These are phyloP conservation scores for Botrytis deweyae DNA, from an alignment of 2,329 filamentous ascomycete genomes.

Conservation along the genomic window DNA sequence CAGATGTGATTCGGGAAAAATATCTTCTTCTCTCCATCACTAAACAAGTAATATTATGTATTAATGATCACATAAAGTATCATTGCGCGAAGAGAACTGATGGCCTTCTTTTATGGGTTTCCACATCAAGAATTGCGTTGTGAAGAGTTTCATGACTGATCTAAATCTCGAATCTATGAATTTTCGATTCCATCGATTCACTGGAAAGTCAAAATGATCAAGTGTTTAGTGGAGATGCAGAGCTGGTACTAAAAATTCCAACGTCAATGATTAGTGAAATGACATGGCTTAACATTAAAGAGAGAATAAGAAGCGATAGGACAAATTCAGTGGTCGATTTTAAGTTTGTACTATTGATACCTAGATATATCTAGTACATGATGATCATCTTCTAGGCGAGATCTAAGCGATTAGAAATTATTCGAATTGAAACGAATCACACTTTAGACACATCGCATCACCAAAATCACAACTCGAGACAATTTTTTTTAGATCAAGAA, in stretches of 20 bases:
- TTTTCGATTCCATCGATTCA: background rate
- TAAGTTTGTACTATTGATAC: background rate
- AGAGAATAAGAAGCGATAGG: background rate
- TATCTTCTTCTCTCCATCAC: no score
- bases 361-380: background rate
- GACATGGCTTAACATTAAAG: background rate
- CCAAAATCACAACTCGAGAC: no score
- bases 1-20: no score
- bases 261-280: background rate
- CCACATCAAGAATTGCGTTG: no score
- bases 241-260: rapidly evolving
- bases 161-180: background rate
- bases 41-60: no score
- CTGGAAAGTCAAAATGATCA: background rate
- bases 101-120: no score
- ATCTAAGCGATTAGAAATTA: background rate
- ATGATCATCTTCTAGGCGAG: background rate
- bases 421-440: background rate
- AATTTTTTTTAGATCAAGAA: no score
- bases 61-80: no score
- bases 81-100: no score
- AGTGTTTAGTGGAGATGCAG: background rate
- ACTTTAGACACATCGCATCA: background rate
- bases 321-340: background rate
- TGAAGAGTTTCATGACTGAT: background rate